phyloP scores from a whole-genome alignment of 306 rosid genomes.

The Gillenia trifoliata region DNA sequence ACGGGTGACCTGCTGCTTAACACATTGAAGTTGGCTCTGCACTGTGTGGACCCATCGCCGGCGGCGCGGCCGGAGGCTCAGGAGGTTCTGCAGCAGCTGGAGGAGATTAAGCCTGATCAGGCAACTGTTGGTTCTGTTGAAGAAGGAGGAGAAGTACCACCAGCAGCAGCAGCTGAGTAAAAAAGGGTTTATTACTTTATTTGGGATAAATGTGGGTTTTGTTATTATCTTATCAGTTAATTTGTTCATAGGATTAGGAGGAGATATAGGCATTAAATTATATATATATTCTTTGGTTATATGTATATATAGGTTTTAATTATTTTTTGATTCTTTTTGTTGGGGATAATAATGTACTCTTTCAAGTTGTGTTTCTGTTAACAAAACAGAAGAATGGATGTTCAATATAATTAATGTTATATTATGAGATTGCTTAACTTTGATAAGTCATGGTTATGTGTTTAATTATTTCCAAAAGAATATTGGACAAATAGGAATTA shows the following conservation, averaged over 20 bases:
- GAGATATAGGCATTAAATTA: conserved; percentile 2
- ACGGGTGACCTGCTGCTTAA: conserved; percentile 71
- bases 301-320: conserved; percentile 27
- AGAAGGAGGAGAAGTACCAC: conserved; percentile 30
- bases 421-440: neutral
- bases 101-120: conserved; percentile 58
- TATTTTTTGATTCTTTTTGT: conserved; percentile 15
- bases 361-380: conserved; percentile 23
- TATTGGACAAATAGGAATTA: neutral
- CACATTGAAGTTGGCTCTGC: conserved; percentile 76
- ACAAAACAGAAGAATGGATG: conserved; percentile 1
- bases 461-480: no score
- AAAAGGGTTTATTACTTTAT: neutral
- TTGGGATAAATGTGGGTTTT: neutral
- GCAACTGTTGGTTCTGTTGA: conserved; percentile 41
- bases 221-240: neutral
- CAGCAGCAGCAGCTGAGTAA: conserved; percentile 28
- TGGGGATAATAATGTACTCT: conserved; percentile 23
- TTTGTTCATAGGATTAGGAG: conserved; percentile 1
- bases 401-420: neutral
- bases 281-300: conserved; percentile 25
- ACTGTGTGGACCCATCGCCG: conserved; percentile 89
- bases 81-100: conserved; percentile 69
- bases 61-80: conserved; percentile 74
- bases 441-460: neutral